These are phyloP conservation scores for Cryptomeria japonica DNA, from an alignment of 75 land plant species.

Conservation along the genomic window DNA sequence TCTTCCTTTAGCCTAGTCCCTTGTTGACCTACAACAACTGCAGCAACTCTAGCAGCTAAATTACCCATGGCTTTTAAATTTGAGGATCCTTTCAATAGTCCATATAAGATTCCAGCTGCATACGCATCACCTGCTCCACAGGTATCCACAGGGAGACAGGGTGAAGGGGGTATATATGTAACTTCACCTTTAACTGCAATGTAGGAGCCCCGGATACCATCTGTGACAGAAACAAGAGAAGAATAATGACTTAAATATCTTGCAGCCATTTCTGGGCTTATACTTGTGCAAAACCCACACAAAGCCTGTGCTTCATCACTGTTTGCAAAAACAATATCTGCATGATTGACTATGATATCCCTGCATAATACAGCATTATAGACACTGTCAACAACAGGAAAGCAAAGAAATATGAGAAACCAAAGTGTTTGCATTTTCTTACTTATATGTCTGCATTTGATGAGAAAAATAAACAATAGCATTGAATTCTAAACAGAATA, in stretches of 20 bases:
- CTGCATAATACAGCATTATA: slow-evolving; percentile 32
- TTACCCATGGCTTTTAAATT: slow-evolving; percentile 82
- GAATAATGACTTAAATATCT: slow-evolving; percentile 74
- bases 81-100: slow-evolving; percentile 68
- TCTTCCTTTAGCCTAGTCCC: slow-evolving; percentile 80
- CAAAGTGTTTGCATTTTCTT: background rate
- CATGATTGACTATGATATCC: slow-evolving; percentile 80
- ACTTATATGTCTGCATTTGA: background rate
- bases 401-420: slow-evolving; percentile 10
- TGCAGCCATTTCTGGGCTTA: slow-evolving; percentile 62
- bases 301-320: slow-evolving; percentile 82
- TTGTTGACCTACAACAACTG: slow-evolving; percentile 91
- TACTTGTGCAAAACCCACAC: slow-evolving; percentile 54
- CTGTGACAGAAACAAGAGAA: slow-evolving; percentile 88
- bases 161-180: slow-evolving; percentile 75
- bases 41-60: slow-evolving; percentile 83
- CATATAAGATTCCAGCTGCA: slow-evolving; percentile 91
- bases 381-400: background rate
- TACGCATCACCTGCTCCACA: slow-evolving; percentile 99
- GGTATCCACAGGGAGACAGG: slow-evolving; percentile 83
- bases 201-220: slow-evolving; percentile 86
- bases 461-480: background rate
- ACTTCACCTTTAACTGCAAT: slow-evolving; percentile 87
- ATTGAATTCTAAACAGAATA: background rate
- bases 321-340: slow-evolving; percentile 91